Evolutionary conservation across 768 basidiomycete species (phyloP), one percentile per base, ranked within the genome.

Genomic region (Infundibulicybe gibba): DNA sequence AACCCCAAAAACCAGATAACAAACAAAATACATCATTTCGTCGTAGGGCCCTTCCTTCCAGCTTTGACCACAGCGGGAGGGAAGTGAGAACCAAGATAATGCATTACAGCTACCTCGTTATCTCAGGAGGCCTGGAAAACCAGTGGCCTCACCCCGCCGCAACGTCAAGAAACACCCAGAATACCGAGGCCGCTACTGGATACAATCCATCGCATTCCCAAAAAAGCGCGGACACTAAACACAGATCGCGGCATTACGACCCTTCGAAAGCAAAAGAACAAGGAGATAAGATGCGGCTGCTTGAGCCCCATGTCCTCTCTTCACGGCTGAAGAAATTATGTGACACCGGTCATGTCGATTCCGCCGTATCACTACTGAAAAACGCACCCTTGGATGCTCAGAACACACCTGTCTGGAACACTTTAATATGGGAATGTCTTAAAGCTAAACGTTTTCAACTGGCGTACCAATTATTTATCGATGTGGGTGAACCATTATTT

Each of bases 391-490:
- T 78, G 41, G 86, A 85, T 53, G 83, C 88, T 0, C 85, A 88
- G 57, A 91, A 90, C 53, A 69, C 78, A 1, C 71, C 75, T 10
- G 81, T 85, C 6, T 93, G 90, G 90, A 90, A 90, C 53, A 87
- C 83, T 2, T 61, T 92, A 54, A 83, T 93, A 33, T 79, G 76
- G 68, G 74, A 81, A 44, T 76, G 77, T 41, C 67, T 87, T 69
- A 74, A 79, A 34, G 76, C 65, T 14, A 64, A 74, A 49, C 75
- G 75, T 37, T 85, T 72, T 57, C 75, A 81, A 32, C 63, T 86
- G 30, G 79, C 77, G 0, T 87, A 82, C 52, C 61, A 73, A n/a
- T 66, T 92, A 30, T 92, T 77, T 61, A 66, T 69, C 38, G 88
- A 93, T 49, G 90, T 91, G 51, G 44, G 70, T 60, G 32, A n/a